Conservation (phyloP, 1,139 yeast genomes). For the Lodderomyces parapsilosis region DNA sequence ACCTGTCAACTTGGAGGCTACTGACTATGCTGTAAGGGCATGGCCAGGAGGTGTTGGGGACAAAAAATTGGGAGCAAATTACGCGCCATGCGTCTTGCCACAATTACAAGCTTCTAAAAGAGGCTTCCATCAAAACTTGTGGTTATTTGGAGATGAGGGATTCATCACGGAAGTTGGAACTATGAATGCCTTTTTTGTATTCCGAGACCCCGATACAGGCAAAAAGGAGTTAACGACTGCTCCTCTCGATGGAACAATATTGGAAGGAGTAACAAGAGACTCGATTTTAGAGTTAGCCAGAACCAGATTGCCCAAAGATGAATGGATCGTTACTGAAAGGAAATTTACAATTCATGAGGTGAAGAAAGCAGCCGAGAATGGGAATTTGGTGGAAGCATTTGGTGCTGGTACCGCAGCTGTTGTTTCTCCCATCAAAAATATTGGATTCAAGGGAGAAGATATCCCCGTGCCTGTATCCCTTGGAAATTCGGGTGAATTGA, state of each 20-base stretch:
- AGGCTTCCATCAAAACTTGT: constrained; percentile 93
- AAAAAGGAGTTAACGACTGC: constrained; percentile 93
- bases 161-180: constrained; percentile 95
- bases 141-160: constrained; percentile 93
- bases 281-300: constrained; percentile 76
- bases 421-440: constrained; percentile 87
- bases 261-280: constrained; percentile 96
- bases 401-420: constrained; percentile 98
- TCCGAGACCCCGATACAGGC: constrained; percentile 63
- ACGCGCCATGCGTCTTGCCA: constrained; percentile 91
- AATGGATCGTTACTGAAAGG: constrained; percentile 84
- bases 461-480: constrained; percentile 74
- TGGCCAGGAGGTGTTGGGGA: constrained; percentile 99
- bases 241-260: constrained; percentile 93
- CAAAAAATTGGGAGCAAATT: constrained; percentile 94
- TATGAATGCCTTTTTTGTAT: constrained; percentile 90
- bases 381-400: constrained; percentile 89
- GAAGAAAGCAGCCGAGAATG: constrained; percentile 68
- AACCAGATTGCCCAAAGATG: constrained; percentile 64
- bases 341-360: constrained; percentile 80
- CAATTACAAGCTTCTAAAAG: constrained; percentile 82
- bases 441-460: constrained; percentile 73
- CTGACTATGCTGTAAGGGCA: constrained; percentile 95
- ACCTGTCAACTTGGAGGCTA: constrained; percentile 90
- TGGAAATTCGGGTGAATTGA: constrained; percentile 83